phyloP scores from a whole-genome alignment of 2,329 filamentous ascomycete species.

The Sphaerostilbella broomeana region DNA sequence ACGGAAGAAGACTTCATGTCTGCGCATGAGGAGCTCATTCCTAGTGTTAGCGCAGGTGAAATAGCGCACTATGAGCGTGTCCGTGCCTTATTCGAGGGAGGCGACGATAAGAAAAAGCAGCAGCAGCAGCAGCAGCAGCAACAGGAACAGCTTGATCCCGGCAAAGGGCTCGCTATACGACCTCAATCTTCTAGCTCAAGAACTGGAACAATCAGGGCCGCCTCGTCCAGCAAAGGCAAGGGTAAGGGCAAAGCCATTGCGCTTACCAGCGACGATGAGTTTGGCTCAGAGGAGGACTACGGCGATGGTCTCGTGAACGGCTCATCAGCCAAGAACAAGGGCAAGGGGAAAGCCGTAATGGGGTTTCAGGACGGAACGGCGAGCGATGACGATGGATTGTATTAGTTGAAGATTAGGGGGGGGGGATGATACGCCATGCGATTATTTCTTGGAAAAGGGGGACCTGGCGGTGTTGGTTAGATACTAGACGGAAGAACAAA shows the following conservation, averaged over 20 bases:
- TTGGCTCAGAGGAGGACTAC: conserved; percentile 25
- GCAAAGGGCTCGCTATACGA: too few species aligned
- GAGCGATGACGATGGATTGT: conserved; percentile 52
- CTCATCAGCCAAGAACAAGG: conserved; percentile 31
- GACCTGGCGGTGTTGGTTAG: background rate
- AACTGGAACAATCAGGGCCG: conserved; percentile 33
- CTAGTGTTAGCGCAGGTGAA: conserved; percentile 87
- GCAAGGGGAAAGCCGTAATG: conserved; percentile 50
- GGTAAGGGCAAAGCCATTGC: conserved; percentile 31
- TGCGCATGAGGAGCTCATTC: conserved; percentile 81
- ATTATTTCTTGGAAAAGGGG: too few species aligned
- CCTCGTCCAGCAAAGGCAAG: conserved; percentile 29
- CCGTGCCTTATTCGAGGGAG: conserved; percentile 72
- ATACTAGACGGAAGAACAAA: background rate
- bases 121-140: conserved; percentile 24
- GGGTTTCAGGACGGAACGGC: conserved; percentile 48
- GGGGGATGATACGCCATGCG: too few species aligned
- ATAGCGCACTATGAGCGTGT: conserved; percentile 86
- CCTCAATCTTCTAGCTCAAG: conserved; percentile 17
- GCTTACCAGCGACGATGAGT: conserved; percentile 27
- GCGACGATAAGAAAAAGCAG: conserved; percentile 24
- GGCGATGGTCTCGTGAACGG: conserved; percentile 26
- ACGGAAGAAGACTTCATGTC: conserved; percentile 80
- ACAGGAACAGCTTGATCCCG: conserved; percentile 11
- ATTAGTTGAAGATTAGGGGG: conserved; percentile 32